phyloP scores from a whole-genome alignment of 164 flowering plant species.

The Paratinospora sagittata region DNA sequence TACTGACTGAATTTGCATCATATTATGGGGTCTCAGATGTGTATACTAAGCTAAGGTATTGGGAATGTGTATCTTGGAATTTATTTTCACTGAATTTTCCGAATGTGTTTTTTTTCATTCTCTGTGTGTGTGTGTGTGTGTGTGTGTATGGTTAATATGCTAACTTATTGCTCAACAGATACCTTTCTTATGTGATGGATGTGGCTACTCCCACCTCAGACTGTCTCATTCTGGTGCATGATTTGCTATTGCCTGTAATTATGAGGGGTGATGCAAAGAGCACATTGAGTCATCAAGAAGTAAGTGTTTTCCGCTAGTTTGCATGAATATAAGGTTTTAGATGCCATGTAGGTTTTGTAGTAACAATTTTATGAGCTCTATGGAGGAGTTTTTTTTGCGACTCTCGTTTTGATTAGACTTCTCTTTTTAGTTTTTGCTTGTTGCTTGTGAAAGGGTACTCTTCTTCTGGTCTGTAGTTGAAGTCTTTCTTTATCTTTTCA shows the following conservation, averaged over 20 bases:
- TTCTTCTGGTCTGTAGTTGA: too few relatives aligned
- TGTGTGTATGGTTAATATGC: not conserved
- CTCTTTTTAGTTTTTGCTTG: too few relatives aligned
- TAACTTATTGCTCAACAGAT: constrained; percentile 37
- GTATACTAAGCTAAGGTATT: constrained; percentile 71
- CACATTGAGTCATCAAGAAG: constrained; percentile 95
- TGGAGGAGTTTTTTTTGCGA: not conserved
- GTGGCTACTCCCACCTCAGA: constrained; percentile 97
- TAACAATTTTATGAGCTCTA: not conserved
- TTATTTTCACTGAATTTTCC: not conserved
- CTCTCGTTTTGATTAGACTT: too few relatives aligned
- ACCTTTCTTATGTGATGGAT: constrained; percentile 92
- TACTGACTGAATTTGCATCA: constrained; percentile 66
- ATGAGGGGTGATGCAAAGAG: constrained; percentile 60
- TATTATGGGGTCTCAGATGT: constrained; percentile 79
- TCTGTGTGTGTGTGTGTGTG: too few relatives aligned
- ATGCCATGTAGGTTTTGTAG: not conserved
- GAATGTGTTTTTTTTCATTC: not conserved
- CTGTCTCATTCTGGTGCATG: constrained; percentile 69
- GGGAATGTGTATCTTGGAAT: not conserved
- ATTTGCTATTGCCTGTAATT: constrained; percentile 65
- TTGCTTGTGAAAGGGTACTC: too few relatives aligned
- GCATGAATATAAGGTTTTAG: not conserved
- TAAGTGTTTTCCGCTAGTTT: constrained; percentile 17
- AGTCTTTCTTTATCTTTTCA: not conserved